These are phyloP conservation scores for Parietichytrium sp. DNA, from an alignment of 108 stramenopile genomes.

Conservation along the genomic window DNA sequence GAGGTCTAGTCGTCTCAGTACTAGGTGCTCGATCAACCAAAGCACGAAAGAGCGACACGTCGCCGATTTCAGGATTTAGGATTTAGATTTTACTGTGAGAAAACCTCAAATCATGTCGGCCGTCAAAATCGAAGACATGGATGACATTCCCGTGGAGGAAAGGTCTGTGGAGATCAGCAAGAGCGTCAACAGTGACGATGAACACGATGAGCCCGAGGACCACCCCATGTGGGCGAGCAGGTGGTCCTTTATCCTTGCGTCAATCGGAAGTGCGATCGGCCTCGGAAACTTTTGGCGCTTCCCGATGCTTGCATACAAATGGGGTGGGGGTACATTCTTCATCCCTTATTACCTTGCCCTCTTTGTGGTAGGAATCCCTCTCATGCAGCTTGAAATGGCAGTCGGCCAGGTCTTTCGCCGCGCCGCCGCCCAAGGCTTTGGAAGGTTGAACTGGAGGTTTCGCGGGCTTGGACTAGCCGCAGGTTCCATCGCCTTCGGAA, in stretches of 20 bases:
- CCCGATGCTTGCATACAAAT: slow-evolving; percentile 64
- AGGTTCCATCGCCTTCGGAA: slow-evolving; percentile 58
- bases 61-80: too few species aligned
- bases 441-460: slow-evolving; percentile 58
- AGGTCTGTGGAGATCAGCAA: too few species aligned
- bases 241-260: slow-evolving; percentile 63
- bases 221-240: slow-evolving; percentile 59
- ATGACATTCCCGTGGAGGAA: too few species aligned
- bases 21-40: too few species aligned
- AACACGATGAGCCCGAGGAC: background rate
- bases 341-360: slow-evolving; percentile 68
- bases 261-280: slow-evolving; percentile 65
- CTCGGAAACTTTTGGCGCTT: slow-evolving; percentile 77
- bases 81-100: too few species aligned
- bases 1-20: too few species aligned
- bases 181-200: background rate
- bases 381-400: slow-evolving; percentile 62
- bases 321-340: slow-evolving; percentile 70
- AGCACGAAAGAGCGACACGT: too few species aligned
- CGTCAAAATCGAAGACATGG: too few species aligned
- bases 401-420: slow-evolving; percentile 65
- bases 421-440: slow-evolving; percentile 64
- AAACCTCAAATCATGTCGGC: too few species aligned
- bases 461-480: slow-evolving; percentile 60
- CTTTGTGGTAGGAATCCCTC: slow-evolving; percentile 68